Evolutionary conservation across 768 basidiomycete species (phyloP), one percentile per base, ranked within the genome.

Genomic region (Rhodotorula sphaerocarpa): DNA sequence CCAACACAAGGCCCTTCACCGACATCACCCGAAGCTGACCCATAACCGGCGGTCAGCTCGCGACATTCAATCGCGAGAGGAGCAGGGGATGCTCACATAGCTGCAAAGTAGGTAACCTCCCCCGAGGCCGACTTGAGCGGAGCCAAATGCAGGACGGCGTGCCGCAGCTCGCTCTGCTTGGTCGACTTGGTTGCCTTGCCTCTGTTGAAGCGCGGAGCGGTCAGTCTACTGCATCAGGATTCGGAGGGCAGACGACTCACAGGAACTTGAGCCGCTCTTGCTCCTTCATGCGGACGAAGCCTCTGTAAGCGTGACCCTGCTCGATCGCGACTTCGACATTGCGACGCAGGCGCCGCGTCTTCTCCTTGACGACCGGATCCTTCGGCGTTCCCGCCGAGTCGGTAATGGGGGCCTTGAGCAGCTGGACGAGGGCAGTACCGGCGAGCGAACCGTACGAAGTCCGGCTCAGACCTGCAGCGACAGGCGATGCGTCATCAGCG

Each of bases 41-140:
- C 10, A 27, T 3, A 48, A 12, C 7, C 31, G 7, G 21, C 15
- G 7, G 11, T 43, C 14, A 12, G 42, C 42, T 14, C 12, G 7
- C 23, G 45, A 44, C 10, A 20, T 20, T 9, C 43, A 44, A 7
- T 11, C 3, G 45, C 23, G 25, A 20, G 33, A 10, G 50, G 45
- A 46, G 23, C n/a, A 45, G 25, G n/a, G n/a, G n/a, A n/a, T n/a
- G n/a, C 58, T 25, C 39, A 62, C 54, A 62, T 50, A 3, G 61
- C 61, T 2, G 55, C 55, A 28, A 62, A 45, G 31, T 42, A 43
- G 44, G 55, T 54, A 34, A 43, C 42, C 2, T 31, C 3, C 5
- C 55, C 61, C 2, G 45, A 34, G 14, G 15, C 33, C 30, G 46
- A 48, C 33, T 30, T 15, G 2, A 62, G 55, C 25, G 61, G 55